Evolutionary conservation across 2,329 filamentous ascomycete genomes (phyloP), one percentile per base, ranked within the genome.

Genomic region (Aspergillus brunneoviolaceus): DNA sequence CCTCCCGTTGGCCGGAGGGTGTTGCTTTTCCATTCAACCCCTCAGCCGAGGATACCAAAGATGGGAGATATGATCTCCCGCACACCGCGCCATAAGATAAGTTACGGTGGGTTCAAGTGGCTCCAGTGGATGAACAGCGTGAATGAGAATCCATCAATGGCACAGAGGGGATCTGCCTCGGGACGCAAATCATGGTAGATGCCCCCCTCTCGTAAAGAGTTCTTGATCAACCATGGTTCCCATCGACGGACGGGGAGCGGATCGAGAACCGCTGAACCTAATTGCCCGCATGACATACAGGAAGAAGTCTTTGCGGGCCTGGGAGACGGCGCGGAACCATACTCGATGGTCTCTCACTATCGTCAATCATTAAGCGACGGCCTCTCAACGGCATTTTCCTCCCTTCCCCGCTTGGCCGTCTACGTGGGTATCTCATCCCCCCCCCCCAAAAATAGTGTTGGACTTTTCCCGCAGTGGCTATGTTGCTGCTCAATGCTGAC

Each of bases 221-320:
- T 52, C 51, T 45, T 25, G 59, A 50, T 48, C 54, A 58, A 50
- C 63, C 57, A 63, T 57, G 59, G 56, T 59, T 59, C 58, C 54
- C 68, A 63, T 63, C 65, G 59, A 64, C 61, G 65, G 64, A 67
- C 61, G 61, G 65, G 68, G 62, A 72, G 62, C 70, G 70, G 70
- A 69, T 73, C 67, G 67, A 71, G 65, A 67, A 72, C 66, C 70
- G 70, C 70, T 69, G 67, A 74, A 71, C 70, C 64, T 73, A 71
- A 72, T 67, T 48, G 66, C 57, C 63, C 71, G 64, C 69, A 74
- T 72, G 70, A 72, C 68, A 72, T 70, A 59, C 39, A 45, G 39
- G 39, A 45, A 12, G 33, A 45, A 45, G 39, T 7, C 39, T 66
- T 61, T 65, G 62, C 60, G 65, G 63, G 61, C 60, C 59, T 58